Evolutionary conservation across 2,329 filamentous ascomycete genomes (phyloP), one percentile per base, ranked within the genome.

Genomic region (Penicillium polonicum): DNA sequence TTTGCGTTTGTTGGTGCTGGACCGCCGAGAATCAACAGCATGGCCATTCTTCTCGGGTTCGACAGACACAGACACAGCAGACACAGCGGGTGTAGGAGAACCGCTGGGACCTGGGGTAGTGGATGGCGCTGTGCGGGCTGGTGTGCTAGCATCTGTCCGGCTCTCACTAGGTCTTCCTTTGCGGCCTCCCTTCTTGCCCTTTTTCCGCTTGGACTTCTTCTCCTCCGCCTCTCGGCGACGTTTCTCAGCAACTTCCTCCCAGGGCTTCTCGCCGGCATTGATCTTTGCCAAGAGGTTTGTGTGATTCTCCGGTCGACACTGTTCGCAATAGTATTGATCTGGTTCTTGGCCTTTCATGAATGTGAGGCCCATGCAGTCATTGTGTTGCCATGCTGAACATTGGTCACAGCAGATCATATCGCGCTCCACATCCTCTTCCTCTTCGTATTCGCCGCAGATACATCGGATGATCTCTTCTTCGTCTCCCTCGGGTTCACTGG

Each of bases 391-490:
- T 42, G 89, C 93, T 48, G 86, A 86, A 76, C 94, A 99, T 46
- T 85, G 85, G 75, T 99, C 94, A 79, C 94, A 99, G 60, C 90
- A 91, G 69, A 99, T 96, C 92, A 96, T 97, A 52, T 92, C 88
- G 67, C 94, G 88, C 64, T 89, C 90, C 15, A 90, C 88, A 66
- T 95, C 90, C 65, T 93, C 90, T 59, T 92, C 89, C 65, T 92
- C 89, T 66, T 90, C 89, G 44, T 90, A 90, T 58, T 91, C 88
- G 65, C 94, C 93, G 71, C 93, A 99, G 49, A 97, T 89, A 74
- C 93, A 99, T 65, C 93, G 89, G 63, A 97, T 96, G 65, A 94
- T 84, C 69, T 92, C 90, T 60, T 88, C 77, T 49, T 91, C 89
- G 58, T 88, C 78, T 52, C 91, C 89, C 59, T 87, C 78, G 51